These are phyloP conservation scores for Trifolium fragiferum DNA, from an alignment of 306 rosid species.

Conservation along the genomic window DNA sequence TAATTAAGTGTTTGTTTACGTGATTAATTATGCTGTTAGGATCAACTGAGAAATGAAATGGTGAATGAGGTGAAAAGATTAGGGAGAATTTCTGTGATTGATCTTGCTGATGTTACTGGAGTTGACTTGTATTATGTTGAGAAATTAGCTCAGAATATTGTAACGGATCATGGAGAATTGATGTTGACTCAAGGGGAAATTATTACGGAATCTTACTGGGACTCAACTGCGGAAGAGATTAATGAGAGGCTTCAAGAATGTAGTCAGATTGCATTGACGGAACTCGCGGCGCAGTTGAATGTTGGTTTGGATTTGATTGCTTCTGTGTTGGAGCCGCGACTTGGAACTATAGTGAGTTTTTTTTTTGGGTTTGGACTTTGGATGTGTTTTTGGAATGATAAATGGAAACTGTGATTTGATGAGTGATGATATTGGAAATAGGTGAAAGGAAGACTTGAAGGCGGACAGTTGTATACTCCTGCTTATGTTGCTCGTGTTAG, in stretches of 20 bases:
- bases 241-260: constrained; percentile 97
- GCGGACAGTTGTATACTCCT: constrained; percentile 95
- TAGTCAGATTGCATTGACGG: constrained; percentile 90
- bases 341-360: constrained; percentile 73
- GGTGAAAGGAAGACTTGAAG: constrained; percentile 99
- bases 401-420: constrained; percentile 12
- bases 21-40: constrained; percentile 47
- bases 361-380: constrained; percentile 15
- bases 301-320: constrained; percentile 83
- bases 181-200: constrained; percentile 90
- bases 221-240: constrained; percentile 81
- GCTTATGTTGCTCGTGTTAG: constrained; percentile 90
- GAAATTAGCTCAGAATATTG: constrained; percentile 72
- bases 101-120: constrained; percentile 80
- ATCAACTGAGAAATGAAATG: constrained; percentile 86
- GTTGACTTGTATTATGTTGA: constrained; percentile 91
- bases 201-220: constrained; percentile 86
- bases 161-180: constrained; percentile 59
- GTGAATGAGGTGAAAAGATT: constrained; percentile 67
- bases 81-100: constrained; percentile 86
- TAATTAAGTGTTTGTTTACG: constrained; percentile 3
- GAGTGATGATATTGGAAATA: constrained; percentile 40
- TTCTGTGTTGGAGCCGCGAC: constrained; percentile 83
- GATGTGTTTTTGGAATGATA: constrained; percentile 15
- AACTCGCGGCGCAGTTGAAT: constrained; percentile 81